A percentile compares a stretch with the other conserved stretches of the same genome.
Evolutionary conservation across 1,284 basidiomycete genomes (phyloP).

Genomic region (Mycena citricolor): DNA sequence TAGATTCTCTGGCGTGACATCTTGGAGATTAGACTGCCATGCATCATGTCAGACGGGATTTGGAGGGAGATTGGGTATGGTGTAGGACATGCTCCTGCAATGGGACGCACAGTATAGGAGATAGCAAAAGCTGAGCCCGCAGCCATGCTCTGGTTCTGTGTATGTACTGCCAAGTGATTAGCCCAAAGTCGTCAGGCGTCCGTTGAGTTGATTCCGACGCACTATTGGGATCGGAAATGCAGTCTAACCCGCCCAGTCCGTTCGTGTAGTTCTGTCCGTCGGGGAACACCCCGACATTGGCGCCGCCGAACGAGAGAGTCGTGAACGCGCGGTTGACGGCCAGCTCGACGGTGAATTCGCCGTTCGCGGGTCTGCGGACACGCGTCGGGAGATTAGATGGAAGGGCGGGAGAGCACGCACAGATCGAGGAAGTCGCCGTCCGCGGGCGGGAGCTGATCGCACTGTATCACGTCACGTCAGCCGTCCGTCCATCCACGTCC

Average conservation of each 20-base stretch:
- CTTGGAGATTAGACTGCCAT: conserved; percentile 36
- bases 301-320: conserved; percentile 37
- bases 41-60: not conserved
- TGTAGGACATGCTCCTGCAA: conserved; percentile 44
- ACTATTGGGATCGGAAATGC: conserved; percentile 41
- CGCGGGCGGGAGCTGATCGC: conserved; percentile 43
- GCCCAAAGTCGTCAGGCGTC: not conserved
- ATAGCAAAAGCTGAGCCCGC: conserved; percentile 46
- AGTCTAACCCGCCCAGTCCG: conserved; percentile 29
- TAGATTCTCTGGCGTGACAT: conserved; percentile 31
- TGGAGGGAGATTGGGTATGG: conserved; percentile 22
- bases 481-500: too few species aligned
- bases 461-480: too few species aligned
- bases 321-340: conserved; percentile 44
- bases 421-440: conserved; percentile 44
- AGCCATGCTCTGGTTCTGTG: conserved; percentile 45
- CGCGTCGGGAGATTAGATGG: not conserved
- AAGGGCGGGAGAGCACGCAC: conserved; percentile 29
- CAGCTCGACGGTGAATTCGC: conserved; percentile 43
- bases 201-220: too few species aligned
- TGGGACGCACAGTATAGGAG: conserved; percentile 35
- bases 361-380: conserved; percentile 44
- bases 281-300: conserved; percentile 30
- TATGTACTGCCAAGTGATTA: too few species aligned
- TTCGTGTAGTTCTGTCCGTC: conserved; percentile 39